Evolutionary conservation across 805 yeast species (phyloP).

Genomic region (Teunomyces pallodes): DNA sequence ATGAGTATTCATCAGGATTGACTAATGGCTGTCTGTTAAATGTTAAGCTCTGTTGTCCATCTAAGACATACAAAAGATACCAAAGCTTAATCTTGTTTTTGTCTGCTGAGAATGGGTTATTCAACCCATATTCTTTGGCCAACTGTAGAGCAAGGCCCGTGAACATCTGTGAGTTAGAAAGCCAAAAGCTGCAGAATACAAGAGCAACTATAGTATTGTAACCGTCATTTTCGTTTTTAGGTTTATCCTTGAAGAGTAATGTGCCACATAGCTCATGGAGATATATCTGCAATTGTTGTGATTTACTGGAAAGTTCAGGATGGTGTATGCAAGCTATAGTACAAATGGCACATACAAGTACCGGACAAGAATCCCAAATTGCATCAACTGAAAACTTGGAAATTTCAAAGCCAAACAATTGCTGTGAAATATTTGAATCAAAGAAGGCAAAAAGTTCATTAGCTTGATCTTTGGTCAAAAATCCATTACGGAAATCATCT

Average conservation of each 20-base stretch:
- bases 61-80: slow-evolving; percentile 63
- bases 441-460: slow-evolving; percentile 50
- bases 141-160: slow-evolving; percentile 67
- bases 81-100: slow-evolving; percentile 56
- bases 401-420: slow-evolving; percentile 63
- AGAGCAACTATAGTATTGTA: slow-evolving; percentile 62
- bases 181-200: slow-evolving; percentile 67
- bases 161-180: slow-evolving; percentile 61
- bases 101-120: slow-evolving; percentile 24
- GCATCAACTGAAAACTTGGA: slow-evolving; percentile 46
- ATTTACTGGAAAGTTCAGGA: slow-evolving; percentile 35
- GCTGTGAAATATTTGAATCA: slow-evolving; percentile 56
- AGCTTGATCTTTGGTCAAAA: slow-evolving; percentile 41
- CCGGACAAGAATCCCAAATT: slow-evolving; percentile 55
- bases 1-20: slow-evolving; percentile 43
- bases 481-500: slow-evolving; percentile 36
- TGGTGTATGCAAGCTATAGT: slow-evolving; percentile 64
- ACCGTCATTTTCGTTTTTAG: slow-evolving; percentile 45
- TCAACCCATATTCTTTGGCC: slow-evolving; percentile 53
- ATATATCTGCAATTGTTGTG: slow-evolving; percentile 25
- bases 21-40: slow-evolving; percentile 57
- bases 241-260: slow-evolving; percentile 35
- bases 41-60: slow-evolving; percentile 66
- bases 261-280: slow-evolving; percentile 33
- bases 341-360: slow-evolving; percentile 58